Base-by-base conservation (phyloP, 2,329 filamentous ascomycete species). In the Nannizziopsis arthrosporioides region DNA sequence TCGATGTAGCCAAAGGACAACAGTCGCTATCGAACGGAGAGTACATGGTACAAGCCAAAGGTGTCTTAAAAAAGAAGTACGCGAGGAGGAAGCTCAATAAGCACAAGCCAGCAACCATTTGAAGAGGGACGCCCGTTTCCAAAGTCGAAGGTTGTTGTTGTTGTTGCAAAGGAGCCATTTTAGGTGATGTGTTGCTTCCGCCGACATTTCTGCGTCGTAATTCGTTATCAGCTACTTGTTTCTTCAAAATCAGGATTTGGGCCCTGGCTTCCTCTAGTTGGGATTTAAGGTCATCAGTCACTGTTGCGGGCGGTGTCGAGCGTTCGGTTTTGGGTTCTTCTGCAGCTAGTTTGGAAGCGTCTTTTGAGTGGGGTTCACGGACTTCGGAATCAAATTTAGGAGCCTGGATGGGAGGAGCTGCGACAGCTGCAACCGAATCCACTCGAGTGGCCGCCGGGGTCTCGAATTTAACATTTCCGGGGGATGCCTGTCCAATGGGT, bases 71-170 rank as follows among this genome's bases (percentile, higher is more conserved):
- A 73, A 98, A 88, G 67, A 96, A 79, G 70, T 95, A 98, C 48
- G 88, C 92, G 58, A 96, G 77, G 62, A 98, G 69, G 72, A 98
- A 98, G 73, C 86, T 89, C 54, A 94, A 59, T 59, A 98, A 73
- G 64, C 89, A 95, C 38, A 98, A 72, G 17, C 80, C 73, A 17
- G 92, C 90, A 39, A 85, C 85, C 53, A 90, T 78, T 65, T 90
- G 83, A 43, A 98, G 79, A 0, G 92, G 82, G 2, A 98, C 90
- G 17, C 92, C 90, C 15, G 61, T 47, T 57, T 88, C 80, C 15
- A 71, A 80, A 17, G 72, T 56, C 47, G 68, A 65, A 39, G 68
- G 56, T 53, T 71, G 72, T 57, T 73, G 73, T 60, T 77, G 78
- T 42, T 49, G 47, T 15, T 32, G 31, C 12, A n/a, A n/a, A n/a